Evolutionary conservation across 371 early-diverging fungal genomes (phyloP).

Genomic region (Mucor mucedo): DNA sequence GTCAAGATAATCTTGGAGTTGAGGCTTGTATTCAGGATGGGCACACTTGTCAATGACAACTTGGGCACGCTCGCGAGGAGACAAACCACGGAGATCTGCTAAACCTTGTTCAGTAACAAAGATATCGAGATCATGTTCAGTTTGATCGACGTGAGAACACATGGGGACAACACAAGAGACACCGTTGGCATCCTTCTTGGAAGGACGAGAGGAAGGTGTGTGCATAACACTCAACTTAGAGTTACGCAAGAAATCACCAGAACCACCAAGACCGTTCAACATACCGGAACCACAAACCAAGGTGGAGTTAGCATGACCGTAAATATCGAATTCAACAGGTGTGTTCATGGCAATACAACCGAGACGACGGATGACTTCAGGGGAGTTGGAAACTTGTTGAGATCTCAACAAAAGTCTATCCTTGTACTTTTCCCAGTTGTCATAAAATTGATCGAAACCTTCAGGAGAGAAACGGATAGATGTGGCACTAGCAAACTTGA

Average conservation of each 20-base stretch:
- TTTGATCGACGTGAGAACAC: conserved; percentile 57
- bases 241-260: conserved; percentile 58
- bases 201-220: conserved; percentile 56
- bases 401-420: conserved; percentile 55
- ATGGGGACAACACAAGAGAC: conserved; percentile 59
- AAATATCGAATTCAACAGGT: conserved; percentile 62
- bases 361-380: conserved; percentile 58
- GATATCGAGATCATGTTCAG: conserved; percentile 60
- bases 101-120: conserved; percentile 62
- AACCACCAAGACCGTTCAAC: conserved; percentile 62
- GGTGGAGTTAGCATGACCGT: conserved; percentile 61
- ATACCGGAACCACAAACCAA: conserved; percentile 59
- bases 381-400: conserved; percentile 60
- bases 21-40: conserved; percentile 57
- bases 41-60: conserved; percentile 59
- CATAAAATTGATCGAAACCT: conserved; percentile 56
- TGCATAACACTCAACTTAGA: conserved; percentile 59
- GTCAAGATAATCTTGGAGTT: conserved; percentile 58
- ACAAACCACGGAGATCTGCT: conserved; percentile 59
- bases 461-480: conserved; percentile 60
- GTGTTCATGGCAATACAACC: conserved; percentile 66
- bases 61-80: conserved; percentile 58
- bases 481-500: conserved; percentile 60
- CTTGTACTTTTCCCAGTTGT: conserved; percentile 56
- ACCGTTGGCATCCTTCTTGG: conserved; percentile 55